Evolutionary conservation across 768 basidiomycete genomes (phyloP), one percentile per base, ranked within the genome.

Genomic region (Leccinum disarticulatum): DNA sequence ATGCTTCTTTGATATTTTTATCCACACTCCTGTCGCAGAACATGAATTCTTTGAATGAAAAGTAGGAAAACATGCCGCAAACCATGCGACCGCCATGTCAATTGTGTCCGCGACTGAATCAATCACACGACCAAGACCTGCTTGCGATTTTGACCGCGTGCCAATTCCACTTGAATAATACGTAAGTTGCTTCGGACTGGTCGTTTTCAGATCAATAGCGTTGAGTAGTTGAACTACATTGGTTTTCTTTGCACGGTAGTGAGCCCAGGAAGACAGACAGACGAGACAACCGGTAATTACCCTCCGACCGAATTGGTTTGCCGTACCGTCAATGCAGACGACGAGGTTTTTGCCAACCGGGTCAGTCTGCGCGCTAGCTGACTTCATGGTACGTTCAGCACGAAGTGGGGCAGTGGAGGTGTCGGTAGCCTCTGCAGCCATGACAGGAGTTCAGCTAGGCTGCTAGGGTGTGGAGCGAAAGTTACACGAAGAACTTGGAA

Each of bases 81-180:
- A 52, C 51, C 51, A 52, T 22, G 31, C 51, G 31, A 33, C 8
- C 51, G 31, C 31, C 51, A 52, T 52, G 13, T 52, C 49, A 27
- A 75, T 58, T 11, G 33, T 63, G 53, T 73, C 62, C 2, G 50
- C 54, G 9, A 60, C 35, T 5, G 48, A 58, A 22, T 28, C 35
- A 48, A 47, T 19, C 22, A 60, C 48, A 17, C 55, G 61, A 22
- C 46, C 8, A 13, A 73, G 8, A 3, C 68, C 54, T 49, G 72
- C 62, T 33, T 56, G 59, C 1, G 69, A 64, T 41, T 59, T 65
- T 0, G 66, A 68, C 31, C 68, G 67, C 1, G 75, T 76, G 11
- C 74, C 74, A 38, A 76, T 73, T 4, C 74, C 75, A 52, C 75
- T 76, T 46, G 69, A 67, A 47, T 76, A 76, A 51, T 71, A 76